Evolutionary conservation across 2,329 filamentous ascomycete species (phyloP).

Genomic region (Escovopsis sp.): DNA sequence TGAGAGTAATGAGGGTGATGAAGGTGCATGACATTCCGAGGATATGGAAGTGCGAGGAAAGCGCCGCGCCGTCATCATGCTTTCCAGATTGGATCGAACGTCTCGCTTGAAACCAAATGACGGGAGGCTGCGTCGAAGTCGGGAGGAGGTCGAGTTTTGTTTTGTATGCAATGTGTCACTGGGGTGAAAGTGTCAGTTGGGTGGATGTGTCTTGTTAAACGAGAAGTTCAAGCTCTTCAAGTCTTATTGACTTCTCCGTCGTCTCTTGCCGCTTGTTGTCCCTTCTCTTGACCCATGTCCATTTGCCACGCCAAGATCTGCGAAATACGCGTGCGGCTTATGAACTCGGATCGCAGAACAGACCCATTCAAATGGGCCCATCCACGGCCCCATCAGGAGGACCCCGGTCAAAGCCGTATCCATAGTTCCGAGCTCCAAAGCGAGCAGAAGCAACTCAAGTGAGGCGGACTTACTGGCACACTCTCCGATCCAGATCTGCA

Average conservation of each 20-base stretch:
- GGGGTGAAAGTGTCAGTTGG: background rate
- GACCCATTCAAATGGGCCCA: background rate
- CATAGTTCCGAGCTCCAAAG: background rate
- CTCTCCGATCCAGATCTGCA: slow-evolving; percentile 8
- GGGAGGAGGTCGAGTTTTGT: slow-evolving; percentile 1
- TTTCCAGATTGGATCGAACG: slow-evolving; percentile 1
- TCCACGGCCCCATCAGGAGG: background rate
- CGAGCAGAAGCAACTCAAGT: background rate
- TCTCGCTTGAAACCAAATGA: slow-evolving; percentile 2
- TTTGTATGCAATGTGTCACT: slow-evolving; percentile 5
- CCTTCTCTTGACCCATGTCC: too few species aligned
- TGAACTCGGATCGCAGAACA: background rate
- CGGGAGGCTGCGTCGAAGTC: slow-evolving; percentile 1
- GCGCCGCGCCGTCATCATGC: slow-evolving; percentile 3
- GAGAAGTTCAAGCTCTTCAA: too few species aligned
- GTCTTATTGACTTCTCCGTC: background rate
- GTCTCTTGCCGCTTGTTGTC: background rate
- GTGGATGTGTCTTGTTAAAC: too few species aligned
- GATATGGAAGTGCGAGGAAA: background rate
- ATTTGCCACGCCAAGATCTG: too few species aligned
- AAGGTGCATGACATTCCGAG: slow-evolving; percentile 1
- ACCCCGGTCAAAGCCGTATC: background rate
- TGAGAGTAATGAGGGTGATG: slow-evolving; percentile 2
- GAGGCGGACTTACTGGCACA: slow-evolving; percentile 3
- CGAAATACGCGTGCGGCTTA: background rate